phyloP scores from a whole-genome alignment of 352 stramenopile genomes.

The Aphanomyces cochlioides region DNA sequence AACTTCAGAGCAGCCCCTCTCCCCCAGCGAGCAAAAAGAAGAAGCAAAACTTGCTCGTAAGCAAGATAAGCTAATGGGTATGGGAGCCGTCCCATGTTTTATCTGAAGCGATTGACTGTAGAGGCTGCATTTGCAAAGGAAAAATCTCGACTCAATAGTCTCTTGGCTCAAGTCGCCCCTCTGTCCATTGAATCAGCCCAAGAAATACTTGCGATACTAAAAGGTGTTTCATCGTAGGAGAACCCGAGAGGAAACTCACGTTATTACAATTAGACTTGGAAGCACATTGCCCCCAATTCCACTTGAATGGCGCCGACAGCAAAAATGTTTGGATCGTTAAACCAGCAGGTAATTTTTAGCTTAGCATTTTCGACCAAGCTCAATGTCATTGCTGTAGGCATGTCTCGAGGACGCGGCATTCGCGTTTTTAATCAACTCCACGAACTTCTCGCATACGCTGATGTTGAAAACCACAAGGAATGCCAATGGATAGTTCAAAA shows the following conservation, averaged over 20 bases:
- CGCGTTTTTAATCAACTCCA: conserved; percentile 82
- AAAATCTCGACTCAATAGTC: conserved; percentile 48
- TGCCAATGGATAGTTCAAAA: conserved; percentile 85
- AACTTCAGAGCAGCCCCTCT: background rate
- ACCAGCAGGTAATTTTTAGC: conserved; percentile 47
- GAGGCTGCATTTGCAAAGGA: conserved; percentile 51
- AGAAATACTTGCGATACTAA: conserved; percentile 8
- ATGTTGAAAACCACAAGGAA: conserved; percentile 84
- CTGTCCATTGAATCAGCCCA: conserved; percentile 33
- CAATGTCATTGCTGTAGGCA: conserved; percentile 29
- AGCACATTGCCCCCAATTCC: conserved; percentile 60
- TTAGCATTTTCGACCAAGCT: background rate
- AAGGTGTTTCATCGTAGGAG: conserved; percentile 7
- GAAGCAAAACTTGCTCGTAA: conserved; percentile 39
- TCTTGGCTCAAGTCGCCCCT: conserved; percentile 43
- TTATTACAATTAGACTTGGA: conserved; percentile 38
- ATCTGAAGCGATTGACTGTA: background rate
- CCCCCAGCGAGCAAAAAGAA: conserved; percentile 15
- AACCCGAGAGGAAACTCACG: conserved; percentile 34
- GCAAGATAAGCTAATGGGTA: conserved; percentile 29
- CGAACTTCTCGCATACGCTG: conserved; percentile 74
- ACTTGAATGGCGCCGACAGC: conserved; percentile 58
- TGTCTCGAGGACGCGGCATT: conserved; percentile 84
- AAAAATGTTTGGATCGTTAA: conserved; percentile 94
- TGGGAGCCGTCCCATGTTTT: conserved; percentile 20